Conservation (phyloP, 176 grass and related monocot species). For the Microstegium vimineum region DNA sequence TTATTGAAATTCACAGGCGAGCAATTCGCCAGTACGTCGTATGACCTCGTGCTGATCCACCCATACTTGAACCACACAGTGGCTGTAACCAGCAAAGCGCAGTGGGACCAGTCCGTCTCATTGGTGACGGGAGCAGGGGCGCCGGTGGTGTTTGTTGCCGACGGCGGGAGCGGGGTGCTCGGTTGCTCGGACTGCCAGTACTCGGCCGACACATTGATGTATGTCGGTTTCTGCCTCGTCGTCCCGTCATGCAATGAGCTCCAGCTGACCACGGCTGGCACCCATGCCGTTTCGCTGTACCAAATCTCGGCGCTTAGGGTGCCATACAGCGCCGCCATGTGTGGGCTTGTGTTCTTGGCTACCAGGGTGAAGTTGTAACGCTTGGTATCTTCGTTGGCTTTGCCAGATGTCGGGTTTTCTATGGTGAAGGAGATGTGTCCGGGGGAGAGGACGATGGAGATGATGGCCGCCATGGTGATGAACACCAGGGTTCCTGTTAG, state of each 20-base stretch:
- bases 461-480: background rate
- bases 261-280: background rate
- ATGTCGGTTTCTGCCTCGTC: too few relatives aligned
- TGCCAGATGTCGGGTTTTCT: background rate
- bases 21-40: background rate
- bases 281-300: background rate
- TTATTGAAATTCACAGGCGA: background rate
- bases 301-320: background rate
- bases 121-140: too few relatives aligned
- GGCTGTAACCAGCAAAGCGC: slow-evolving; percentile 8
- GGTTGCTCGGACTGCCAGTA: background rate
- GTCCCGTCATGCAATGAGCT: background rate
- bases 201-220: background rate
- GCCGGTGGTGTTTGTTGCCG: too few relatives aligned
- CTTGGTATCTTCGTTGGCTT: background rate
- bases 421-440: background rate
- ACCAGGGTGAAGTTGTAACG: background rate
- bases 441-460: slow-evolving; percentile 9
- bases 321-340: background rate
- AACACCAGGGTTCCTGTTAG: background rate
- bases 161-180: background rate
- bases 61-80: slow-evolving; percentile 1
- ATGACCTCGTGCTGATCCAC: background rate
- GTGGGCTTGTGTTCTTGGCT: background rate
- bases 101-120: background rate